Base-by-base conservation (phyloP, 2,329 filamentous ascomycete species). In the Pseudogymnoascus sp. region DNA sequence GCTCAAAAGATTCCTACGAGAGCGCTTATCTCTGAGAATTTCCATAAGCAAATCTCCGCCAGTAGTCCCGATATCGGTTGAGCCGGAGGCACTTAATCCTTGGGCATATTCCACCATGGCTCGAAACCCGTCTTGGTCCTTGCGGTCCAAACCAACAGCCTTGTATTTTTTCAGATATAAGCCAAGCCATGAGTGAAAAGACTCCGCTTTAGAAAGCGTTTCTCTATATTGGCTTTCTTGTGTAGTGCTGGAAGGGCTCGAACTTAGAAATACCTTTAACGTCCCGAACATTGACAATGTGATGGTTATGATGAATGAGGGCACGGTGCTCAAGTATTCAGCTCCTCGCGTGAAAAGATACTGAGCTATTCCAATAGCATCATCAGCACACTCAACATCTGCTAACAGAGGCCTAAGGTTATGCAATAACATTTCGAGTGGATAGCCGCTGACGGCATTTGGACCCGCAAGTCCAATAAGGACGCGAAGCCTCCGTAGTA, bases 371-470 rank as follows among this genome's bases (percentile, higher is more conserved):
- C 92, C 93, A 49, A 97, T 80, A 1, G 90, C 87, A 76, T 99
- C 94, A 70, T 96, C 91, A 8, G 92, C 90, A 73, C 93, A 97
- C 70, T 95, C 89, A 0, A 87, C 82, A 67, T 97, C 88, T 1
- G 88, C 87, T 5, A 97, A 78, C 67, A 92, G 95, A 0, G 86
- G 85, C 8, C 89, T 82, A 19, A 96, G 79, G 1, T 89, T 88
- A 69, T 92, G 90, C 1, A 99, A 80, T 0, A 96, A 80, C 90
- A 97, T 94, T 73, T 99, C 91, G 12, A 97, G 74, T 9, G 91
- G 90, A 71, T 97, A 97, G 0, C 88, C 89, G 41, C 84, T 78
- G 23, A 88, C 79, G n/a, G 89, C 90, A 60, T 86, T 80, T 0
- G 84, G 73, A 0, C 91, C 92, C 25, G 91, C 88, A 52, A 97